Base-by-base conservation (phyloP, 352 stramenopile species). In the Discostella stelligera region DNA sequence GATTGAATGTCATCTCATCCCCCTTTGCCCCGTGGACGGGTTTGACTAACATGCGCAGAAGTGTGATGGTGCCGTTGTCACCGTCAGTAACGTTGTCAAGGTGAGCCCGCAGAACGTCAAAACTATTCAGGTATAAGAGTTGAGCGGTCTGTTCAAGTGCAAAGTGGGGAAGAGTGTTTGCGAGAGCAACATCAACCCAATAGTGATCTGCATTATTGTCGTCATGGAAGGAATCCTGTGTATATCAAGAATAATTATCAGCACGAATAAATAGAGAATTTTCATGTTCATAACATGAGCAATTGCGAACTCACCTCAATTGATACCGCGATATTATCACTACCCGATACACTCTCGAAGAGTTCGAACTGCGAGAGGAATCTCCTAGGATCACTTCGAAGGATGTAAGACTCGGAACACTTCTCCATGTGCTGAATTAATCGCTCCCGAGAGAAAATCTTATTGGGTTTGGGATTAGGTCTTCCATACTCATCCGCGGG, bases 31-130 rank as follows among this genome's bases (percentile, higher is more conserved):
- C 71, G 37, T 90, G 69, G 4, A 73, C 67, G 9, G 87, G 85
- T 61, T 83, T 75, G 16, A 94, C 87, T 11, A 95, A 78, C 75
- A 95, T 84, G 56, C 93, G 85, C 3, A 96, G 67, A 50, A 96
- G 77, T 27, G 91, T 94, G 4, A 96, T 83, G 55, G 70, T 93
- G 16, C 91, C 91, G 68, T 95, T 95, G 8, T 93, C 88, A n/a
- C 92, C 92, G 89, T 98, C 94, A 30, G 94, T 84, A 3, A 98
- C 92, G 27, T 98, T 93, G 75, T 99, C 96, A 62, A 99, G 84
- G 80, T 98, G 96, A 18, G 96, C 95, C 49, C 95, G 93, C 25
- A 96, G 85, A 18, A 98, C 95, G 83, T 98, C 97, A 75, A 98
- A 91, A 74, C 96, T 89, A 86, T 97, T 96, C 21, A 97, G 79